These are phyloP conservation scores for Globisporangium viniferum DNA, from an alignment of 352 stramenopile species.

Conservation along the genomic window DNA sequence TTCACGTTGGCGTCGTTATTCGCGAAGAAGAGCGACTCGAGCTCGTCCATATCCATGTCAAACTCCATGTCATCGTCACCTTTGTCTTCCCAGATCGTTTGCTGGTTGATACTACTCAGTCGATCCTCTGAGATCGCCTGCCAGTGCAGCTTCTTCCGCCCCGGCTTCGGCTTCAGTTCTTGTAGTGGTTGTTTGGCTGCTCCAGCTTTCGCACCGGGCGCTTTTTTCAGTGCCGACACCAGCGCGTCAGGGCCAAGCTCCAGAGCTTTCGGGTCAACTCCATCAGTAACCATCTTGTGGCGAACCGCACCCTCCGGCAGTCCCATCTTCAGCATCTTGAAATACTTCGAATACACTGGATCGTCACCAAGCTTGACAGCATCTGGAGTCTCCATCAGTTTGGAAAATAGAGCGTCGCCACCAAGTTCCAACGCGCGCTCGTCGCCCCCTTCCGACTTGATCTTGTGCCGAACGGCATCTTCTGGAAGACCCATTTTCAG, in stretches of 20 bases:
- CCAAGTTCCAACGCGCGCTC: conserved; percentile 58
- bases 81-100: conserved; percentile 84
- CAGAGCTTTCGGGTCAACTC: conserved; percentile 49
- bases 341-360: conserved; percentile 80
- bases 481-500: conserved; percentile 86
- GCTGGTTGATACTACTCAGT: conserved; percentile 60
- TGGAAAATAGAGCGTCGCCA: conserved; percentile 39
- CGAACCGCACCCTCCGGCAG: conserved; percentile 76
- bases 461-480: conserved; percentile 83
- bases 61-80: conserved; percentile 63
- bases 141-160: conserved; percentile 90
- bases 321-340: conserved; percentile 94
- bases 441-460: conserved; percentile 56
- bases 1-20: conserved; percentile 36
- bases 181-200: conserved; percentile 9
- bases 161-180: conserved; percentile 23
- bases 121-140: conserved; percentile 83
- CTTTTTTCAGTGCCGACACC: conserved; percentile 31
- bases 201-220: conserved; percentile 1
- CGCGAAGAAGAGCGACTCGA: conserved; percentile 84
- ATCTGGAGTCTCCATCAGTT: conserved; percentile 20
- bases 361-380: conserved; percentile 51
- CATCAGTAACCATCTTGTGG: conserved; percentile 74
- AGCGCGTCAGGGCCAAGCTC: conserved; percentile 62
- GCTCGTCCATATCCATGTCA: conserved; percentile 87